phyloP scores from a whole-genome alignment of 2,329 filamentous ascomycete species.

The Cadophora sp. region DNA sequence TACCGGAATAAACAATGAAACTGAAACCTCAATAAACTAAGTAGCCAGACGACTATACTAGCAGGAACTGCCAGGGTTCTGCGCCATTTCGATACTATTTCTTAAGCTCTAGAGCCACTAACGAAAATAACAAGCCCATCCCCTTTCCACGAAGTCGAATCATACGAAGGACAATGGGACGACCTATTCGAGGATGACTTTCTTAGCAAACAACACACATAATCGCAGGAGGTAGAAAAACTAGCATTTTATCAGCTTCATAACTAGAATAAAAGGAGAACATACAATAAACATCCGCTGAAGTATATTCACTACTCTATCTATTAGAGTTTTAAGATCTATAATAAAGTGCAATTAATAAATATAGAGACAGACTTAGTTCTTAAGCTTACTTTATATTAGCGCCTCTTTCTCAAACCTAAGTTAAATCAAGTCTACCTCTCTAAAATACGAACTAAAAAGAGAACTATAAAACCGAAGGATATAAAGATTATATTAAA shows the following conservation, averaged over 20 bases:
- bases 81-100: neutral
- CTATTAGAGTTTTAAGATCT: too few species aligned
- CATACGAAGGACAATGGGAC: neutral
- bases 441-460: too few species aligned
- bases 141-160: constrained; percentile 5
- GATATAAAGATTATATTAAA: too few species aligned
- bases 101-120: neutral
- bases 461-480: too few species aligned
- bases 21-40: neutral
- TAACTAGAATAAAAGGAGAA: neutral
- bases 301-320: neutral
- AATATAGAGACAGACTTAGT: too few species aligned
- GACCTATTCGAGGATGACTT: constrained; percentile 8
- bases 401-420: too few species aligned
- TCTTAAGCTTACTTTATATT: too few species aligned
- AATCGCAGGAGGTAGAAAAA: neutral
- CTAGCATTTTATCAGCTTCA: neutral
- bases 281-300: too few species aligned
- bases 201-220: neutral
- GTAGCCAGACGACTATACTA: neutral
- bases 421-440: too few species aligned
- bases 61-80: neutral
- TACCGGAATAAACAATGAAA: neutral
- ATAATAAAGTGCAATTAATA: too few species aligned
- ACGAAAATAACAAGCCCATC: neutral